Evolutionary conservation across 192 early-diverging fungal species (phyloP), one percentile per base, ranked within the genome.

Genomic region (Rhizophagus clarus): DNA sequence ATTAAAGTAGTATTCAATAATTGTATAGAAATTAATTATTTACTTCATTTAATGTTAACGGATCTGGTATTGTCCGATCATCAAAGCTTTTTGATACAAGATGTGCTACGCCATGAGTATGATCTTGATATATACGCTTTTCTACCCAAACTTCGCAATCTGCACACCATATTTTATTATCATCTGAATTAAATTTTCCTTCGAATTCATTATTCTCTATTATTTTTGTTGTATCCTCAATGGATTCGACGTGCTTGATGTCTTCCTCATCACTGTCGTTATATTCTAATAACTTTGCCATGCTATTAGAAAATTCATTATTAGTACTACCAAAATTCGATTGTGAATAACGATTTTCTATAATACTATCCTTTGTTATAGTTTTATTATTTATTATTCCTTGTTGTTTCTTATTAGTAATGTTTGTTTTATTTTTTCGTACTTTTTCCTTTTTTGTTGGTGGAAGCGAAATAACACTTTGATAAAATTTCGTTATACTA

Each of bases 11-110:
- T 56, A 40, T 56, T 20, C 49, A 56, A 22, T 15, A 20, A 56
- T 20, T 20, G 15, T 56, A 56, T 51, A 20, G 2, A 1, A 45
- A 45, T 7, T 45, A 11, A 10, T 45, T 7, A 56, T 7, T 56
- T 56, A 56, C 51, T 5, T 74, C 73, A 31, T 74, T 74, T 56
- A 74, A 56, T 26, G 24, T 37, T 26, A 74, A 60, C 20, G 73
- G 73, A 61, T 74, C 73, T 0, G 37, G 31, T 29, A 45, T 34
- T 4, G 24, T 1, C 15, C 11, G 49, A 29, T n/a, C 31, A 29
- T 74, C 17, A 4, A 28, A 26, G 11, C 11, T 56, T 40, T 49
- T 26, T n/a, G 49, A 60, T 56, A 74, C 26, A 24, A 74, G 49
- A 32, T 74, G 73, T 8, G 73, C 73, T 26, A 51, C 32, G 0